phyloP scores from a whole-genome alignment of 192 early-diverging fungal genomes.

The Backusella morwellensis region DNA sequence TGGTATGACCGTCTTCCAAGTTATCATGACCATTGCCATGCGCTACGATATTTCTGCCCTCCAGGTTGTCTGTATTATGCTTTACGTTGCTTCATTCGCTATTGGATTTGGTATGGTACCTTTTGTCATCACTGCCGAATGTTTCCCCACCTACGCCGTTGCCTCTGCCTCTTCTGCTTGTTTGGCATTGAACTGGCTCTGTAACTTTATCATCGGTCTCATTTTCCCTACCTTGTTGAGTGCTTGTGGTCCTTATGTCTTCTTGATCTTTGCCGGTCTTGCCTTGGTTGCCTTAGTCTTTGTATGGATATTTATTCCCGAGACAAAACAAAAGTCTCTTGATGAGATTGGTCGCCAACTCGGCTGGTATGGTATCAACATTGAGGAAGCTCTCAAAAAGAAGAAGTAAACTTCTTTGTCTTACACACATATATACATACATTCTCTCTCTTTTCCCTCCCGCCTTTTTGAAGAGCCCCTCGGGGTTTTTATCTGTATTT shows the following conservation, averaged over 20 bases:
- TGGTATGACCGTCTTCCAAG: constrained; percentile 64
- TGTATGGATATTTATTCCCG: constrained; percentile 47
- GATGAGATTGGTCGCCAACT: constrained; percentile 55
- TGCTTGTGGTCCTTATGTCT: constrained; percentile 49
- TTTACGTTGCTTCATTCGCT: constrained; percentile 57
- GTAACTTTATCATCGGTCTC: constrained; percentile 54
- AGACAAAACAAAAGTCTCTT: constrained; percentile 54
- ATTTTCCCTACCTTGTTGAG: constrained; percentile 45
- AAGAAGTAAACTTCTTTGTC: neutral
- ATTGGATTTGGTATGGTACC: constrained; percentile 59
- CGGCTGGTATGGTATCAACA: constrained; percentile 32
- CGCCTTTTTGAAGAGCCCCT: neutral
- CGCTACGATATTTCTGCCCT: constrained; percentile 16
- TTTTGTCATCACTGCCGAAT: constrained; percentile 57
- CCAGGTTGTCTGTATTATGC: constrained; percentile 40
- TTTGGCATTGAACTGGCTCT: constrained; percentile 49
- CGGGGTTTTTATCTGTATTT: neutral
- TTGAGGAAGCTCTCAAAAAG: neutral
- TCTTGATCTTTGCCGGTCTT: constrained; percentile 51
- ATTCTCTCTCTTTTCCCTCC: neutral
- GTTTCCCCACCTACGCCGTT: constrained; percentile 54
- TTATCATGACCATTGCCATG: constrained; percentile 42
- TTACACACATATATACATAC: too few relatives aligned
- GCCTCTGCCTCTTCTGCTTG: constrained; percentile 49
- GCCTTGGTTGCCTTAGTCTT: constrained; percentile 38